Base-by-base conservation (phyloP, 2,329 filamentous ascomycete genomes). In the Endoconidiophora polonica region DNA sequence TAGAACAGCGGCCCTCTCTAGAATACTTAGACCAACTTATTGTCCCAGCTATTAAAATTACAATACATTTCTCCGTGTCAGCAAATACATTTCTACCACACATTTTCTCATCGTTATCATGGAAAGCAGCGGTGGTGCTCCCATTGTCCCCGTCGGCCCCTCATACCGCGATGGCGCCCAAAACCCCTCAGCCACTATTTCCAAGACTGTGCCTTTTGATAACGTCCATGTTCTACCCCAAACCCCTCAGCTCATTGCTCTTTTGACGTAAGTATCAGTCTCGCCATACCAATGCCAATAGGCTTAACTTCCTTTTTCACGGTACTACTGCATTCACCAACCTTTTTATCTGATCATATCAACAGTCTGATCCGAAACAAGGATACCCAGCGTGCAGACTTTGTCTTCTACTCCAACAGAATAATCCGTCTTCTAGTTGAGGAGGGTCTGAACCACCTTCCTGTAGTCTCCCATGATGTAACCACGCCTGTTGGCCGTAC, bases 361-460 rank as follows among this genome's bases (percentile, higher is more conserved):
- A 40, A 55, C 59, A 96, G 90, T 55, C 95, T 95, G 76, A 96
- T 98, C 62, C 83, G 91, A 58, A 87, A 94, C 65, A 85, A 84
- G 65, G 76, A 82, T 57, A 98, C 91, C 4, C 78, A 82, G 51
- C 83, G 91, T 53, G 91, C 87, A 55, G 91, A 98, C 66, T 98
- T 98, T 65, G 95, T 98, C 62, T 98, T 98, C 69, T 94, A 96
- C 70, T 94, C 88, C 41, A 98, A 98, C 68, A 80, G 91, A 54
- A 96, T 98, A 63, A 96, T 96, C 63, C 86, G 91, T 29, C 74
- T 98, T 40, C 75, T 98, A 5, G 91, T 98, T 39, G 91, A 98
- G 66, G 91, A 98, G 67, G 91, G 91, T 3, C 73, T 98, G 49
- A 98, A 98, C 65, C 91, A 98, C 64, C 76, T 98, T 40, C 91